A percentile compares a stretch with the other conserved stretches of the same genome.
These are phyloP conservation scores for Lactarius tabidus DNA, from an alignment of 768 basidiomycete species.

Conservation along the genomic window DNA sequence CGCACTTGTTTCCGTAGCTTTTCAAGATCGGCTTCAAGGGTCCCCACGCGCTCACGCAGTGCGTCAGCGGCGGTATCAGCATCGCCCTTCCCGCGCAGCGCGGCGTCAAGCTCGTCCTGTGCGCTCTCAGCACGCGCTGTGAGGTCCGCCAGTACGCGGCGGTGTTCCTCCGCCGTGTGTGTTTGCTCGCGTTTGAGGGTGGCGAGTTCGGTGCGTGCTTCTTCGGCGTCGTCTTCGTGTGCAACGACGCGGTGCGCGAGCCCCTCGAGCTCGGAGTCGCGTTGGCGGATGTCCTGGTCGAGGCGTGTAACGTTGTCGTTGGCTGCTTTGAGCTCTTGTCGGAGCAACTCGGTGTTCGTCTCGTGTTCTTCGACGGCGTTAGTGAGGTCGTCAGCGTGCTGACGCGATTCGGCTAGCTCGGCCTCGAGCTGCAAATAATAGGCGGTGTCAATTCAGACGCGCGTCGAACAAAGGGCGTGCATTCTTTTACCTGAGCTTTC, in stretches of 20 bases:
- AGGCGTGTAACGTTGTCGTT: constrained; percentile 50
- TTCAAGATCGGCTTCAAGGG: constrained; percentile 56
- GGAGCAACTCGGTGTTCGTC: constrained; percentile 46
- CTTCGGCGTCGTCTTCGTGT: constrained; percentile 50
- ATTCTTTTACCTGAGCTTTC: constrained; percentile 16
- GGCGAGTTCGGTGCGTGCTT: constrained; percentile 51
- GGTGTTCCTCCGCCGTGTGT: constrained; percentile 47
- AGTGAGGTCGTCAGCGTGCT: constrained; percentile 46
- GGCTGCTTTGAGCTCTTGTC: constrained; percentile 53
- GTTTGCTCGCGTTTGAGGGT: constrained; percentile 53
- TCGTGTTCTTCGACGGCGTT: constrained; percentile 45
- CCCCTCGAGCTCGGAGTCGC: constrained; percentile 53
- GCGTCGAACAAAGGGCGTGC: background rate
- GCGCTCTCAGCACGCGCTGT: constrained; percentile 45
- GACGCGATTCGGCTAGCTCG: constrained; percentile 50
- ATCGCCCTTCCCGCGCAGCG: constrained; percentile 53
- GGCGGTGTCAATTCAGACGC: background rate
- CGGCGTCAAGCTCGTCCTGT: constrained; percentile 44
- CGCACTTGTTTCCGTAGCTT: constrained; percentile 59
- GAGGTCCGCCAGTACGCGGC: constrained; percentile 43
- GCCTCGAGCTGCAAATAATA: constrained; percentile 48
- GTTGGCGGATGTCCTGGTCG: constrained; percentile 52
- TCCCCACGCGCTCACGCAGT: constrained; percentile 46
- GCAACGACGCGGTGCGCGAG: constrained; percentile 44
- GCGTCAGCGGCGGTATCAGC: constrained; percentile 47